A percentile compares a stretch with the other conserved stretches of the same genome.
phyloP scores from a whole-genome alignment of 345 rosid species.

The Arabis hirsuta region DNA sequence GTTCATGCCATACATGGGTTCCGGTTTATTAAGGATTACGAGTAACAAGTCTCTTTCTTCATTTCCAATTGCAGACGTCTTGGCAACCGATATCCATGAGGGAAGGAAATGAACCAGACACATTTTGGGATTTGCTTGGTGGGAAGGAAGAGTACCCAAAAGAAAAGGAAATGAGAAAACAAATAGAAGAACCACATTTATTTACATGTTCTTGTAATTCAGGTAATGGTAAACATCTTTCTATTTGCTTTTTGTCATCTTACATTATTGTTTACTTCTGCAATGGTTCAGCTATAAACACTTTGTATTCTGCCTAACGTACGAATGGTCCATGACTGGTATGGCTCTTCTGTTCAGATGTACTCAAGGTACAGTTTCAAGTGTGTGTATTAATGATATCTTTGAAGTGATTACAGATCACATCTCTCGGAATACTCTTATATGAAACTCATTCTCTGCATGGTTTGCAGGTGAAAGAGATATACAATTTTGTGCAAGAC shows the following conservation, averaged over 20 bases:
- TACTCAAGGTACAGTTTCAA: conserved; percentile 66
- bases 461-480: conserved; percentile 67
- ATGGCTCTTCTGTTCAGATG: conserved; percentile 60
- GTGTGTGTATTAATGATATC: conserved; percentile 8
- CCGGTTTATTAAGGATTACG: background rate
- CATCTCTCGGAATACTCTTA: background rate
- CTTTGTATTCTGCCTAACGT: conserved; percentile 52
- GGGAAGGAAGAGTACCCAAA: conserved; percentile 77
- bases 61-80: conserved; percentile 57
- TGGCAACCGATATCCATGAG: conserved; percentile 73
- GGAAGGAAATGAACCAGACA: conserved; percentile 85
- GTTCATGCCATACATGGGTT: background rate
- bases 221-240: conserved; percentile 57
- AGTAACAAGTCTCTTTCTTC: conserved; percentile 8
- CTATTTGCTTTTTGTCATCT: conserved; percentile 36
- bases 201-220: conserved; percentile 50
- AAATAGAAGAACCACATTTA: conserved; percentile 69
- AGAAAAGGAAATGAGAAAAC: conserved; percentile 56
- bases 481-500: conserved; percentile 85
- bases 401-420: conserved; percentile 19
- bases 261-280: conserved; percentile 48
- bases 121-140: conserved; percentile 81
- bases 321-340: conserved; percentile 49
- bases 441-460: conserved; percentile 17
- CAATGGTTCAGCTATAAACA: conserved; percentile 55